These are phyloP conservation scores for Vinca major DNA, from an alignment of 305 asterid genomes.

Conservation along the genomic window DNA sequence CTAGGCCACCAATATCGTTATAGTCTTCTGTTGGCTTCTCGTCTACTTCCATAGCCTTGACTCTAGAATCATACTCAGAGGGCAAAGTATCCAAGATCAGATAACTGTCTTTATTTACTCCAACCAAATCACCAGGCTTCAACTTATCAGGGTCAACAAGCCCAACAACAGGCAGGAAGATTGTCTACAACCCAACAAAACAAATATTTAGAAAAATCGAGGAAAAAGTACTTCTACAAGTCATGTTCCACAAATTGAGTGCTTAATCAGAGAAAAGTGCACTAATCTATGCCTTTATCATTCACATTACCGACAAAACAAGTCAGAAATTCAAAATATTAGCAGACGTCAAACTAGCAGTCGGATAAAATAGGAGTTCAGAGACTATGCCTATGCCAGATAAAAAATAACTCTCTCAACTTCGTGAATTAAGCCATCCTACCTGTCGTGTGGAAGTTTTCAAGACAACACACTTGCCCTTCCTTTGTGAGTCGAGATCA, in stretches of 20 bases:
- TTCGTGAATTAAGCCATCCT: conserved; percentile 8
- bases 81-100: conserved; percentile 90
- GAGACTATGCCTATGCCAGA: not conserved
- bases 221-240: not conserved
- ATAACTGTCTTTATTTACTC: conserved; percentile 89
- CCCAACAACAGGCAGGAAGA: conserved; percentile 83
- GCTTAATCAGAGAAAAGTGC: not conserved
- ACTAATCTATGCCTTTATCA: not conserved
- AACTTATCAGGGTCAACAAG: conserved; percentile 78
- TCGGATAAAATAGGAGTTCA: not conserved
- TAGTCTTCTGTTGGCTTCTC: conserved; percentile 98
- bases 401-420: not conserved
- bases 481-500: conserved; percentile 93
- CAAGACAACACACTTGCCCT: conserved; percentile 87
- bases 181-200: conserved; percentile 48
- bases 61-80: conserved; percentile 94
- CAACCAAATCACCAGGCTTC: conserved; percentile 92
- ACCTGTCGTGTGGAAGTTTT: conserved; percentile 98
- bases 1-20: conserved; percentile 89
- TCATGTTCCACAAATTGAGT: not conserved
- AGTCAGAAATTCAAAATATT: not conserved
- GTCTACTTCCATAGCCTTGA: conserved; percentile 97
- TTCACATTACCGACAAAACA: not conserved
- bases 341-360: not conserved
- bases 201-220: not conserved